A percentile compares a stretch with the other conserved stretches of the same genome.
Conservation (phyloP, 495 filamentous ascomycete genomes). For the Annulohypoxylon bovei region DNA sequence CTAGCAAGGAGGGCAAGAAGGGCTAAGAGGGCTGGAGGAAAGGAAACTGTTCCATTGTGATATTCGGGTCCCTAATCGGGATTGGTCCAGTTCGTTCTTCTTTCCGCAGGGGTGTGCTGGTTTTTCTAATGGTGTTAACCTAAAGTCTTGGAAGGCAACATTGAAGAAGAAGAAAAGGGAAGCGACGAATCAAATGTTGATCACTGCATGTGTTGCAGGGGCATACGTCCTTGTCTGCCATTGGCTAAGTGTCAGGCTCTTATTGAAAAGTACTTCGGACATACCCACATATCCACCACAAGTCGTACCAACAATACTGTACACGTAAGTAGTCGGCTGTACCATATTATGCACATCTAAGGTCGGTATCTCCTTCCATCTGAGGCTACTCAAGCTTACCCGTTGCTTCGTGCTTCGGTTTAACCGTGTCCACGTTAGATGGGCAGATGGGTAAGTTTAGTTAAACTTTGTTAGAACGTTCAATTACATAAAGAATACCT, state of each 20-base stretch:
- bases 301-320: background rate
- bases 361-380: conserved; percentile 27
- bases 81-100: conserved; percentile 1
- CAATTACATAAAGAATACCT: too few relatives aligned
- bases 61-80: conserved; percentile 23
- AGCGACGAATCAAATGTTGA: conserved; percentile 29
- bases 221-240: conserved; percentile 12
- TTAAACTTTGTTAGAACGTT: background rate
- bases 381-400: conserved; percentile 23
- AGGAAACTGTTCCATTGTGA: conserved; percentile 3
- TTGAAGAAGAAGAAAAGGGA: background rate
- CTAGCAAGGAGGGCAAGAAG: background rate
- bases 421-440: background rate
- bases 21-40: background rate
- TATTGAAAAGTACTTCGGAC: conserved; percentile 20
- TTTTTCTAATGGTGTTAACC: background rate
- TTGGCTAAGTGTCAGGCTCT: conserved; percentile 17
- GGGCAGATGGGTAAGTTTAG: background rate
- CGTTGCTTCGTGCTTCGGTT: background rate
- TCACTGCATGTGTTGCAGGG: conserved; percentile 20
- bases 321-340: conserved; percentile 5
- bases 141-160: background rate
- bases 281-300: conserved; percentile 6
- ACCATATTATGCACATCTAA: background rate
- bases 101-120: background rate